Evolutionary conservation across 805 yeast species (phyloP), one percentile per base, ranked within the genome.

Genomic region (Wickerhamiella cacticola): DNA sequence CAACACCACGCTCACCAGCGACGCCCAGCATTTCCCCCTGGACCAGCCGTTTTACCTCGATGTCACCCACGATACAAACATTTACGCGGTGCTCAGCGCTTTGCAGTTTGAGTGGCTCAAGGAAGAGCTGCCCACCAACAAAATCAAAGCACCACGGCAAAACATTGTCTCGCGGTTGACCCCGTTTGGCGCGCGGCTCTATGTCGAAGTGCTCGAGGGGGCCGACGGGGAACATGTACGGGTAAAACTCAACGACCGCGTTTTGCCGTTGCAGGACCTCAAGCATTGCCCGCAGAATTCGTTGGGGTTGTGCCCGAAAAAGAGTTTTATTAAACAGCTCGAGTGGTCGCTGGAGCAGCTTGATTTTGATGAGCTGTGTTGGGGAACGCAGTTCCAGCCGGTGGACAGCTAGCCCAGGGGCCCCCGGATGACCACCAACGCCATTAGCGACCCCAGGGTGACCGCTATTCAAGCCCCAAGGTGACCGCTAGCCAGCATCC

Each of bases 31-130:
- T 9, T 67, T 68, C 58, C 73, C 73, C 18, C 53, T 63, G 21
- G 71, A 67, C 50, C 74, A 62, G 59, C 71, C 73, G 48, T 67
- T 82, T 41, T 79, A 80, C 69, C 68, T 82, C 54, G 80, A 78
- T 54, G 80, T 83, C 67, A 70, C 84, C 13, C 94, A 85, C 58
- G 94, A 85, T 60, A 73, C 80, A 33, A 81, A 80, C 52, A 63
- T 83, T 36, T 68, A 77, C 52, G 67, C 79, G 36, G 78, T 72
- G 55, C 65, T 79, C 55, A 67, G 83, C 24, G 82, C 89, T 1
- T 63, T 82, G 42, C 87, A 85, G 6, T 60, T 82, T 41, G 56
- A 59, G 35, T 57, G 62, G 52, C 54, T 53, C 51, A 71, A 49
- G 66, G 68, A 52, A 2, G 66, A 68, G 35, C 67, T 76, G 35